Conservation (phyloP, 116 monocot species). For the Iris pallida region DNA sequence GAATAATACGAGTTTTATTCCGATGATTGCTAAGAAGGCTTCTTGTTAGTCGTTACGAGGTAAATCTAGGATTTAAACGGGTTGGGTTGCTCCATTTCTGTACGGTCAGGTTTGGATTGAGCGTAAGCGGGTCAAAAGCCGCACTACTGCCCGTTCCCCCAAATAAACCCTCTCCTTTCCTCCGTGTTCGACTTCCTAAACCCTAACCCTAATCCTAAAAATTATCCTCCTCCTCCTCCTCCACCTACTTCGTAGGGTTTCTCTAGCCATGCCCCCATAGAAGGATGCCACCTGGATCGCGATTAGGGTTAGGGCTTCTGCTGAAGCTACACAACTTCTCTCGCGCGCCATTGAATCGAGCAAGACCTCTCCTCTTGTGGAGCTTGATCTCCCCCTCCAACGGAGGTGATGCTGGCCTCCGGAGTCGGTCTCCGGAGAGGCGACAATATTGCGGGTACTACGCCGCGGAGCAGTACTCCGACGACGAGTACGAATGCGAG, state of each 20-base stretch:
- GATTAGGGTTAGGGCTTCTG: slow-evolving; percentile 28
- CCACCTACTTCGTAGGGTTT: background rate
- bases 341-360: slow-evolving; percentile 4
- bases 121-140: too few relatives aligned
- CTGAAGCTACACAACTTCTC: slow-evolving; percentile 3
- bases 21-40: too few relatives aligned
- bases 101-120: too few relatives aligned
- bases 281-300: slow-evolving; percentile 37
- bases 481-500: slow-evolving; percentile 96
- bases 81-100: too few relatives aligned
- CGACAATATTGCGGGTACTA: slow-evolving; percentile 40
- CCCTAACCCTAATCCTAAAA: slow-evolving; percentile 5
- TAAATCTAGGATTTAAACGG: too few relatives aligned
- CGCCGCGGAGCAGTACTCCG: slow-evolving; percentile 92
- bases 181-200: background rate
- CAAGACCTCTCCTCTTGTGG: slow-evolving; percentile 11
- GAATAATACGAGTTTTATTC: too few relatives aligned
- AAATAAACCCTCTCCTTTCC: too few relatives aligned
- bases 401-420: slow-evolving; percentile 3
- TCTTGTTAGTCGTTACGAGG: too few relatives aligned
- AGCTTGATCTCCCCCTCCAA: slow-evolving; percentile 12
- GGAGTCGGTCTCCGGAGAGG: background rate
- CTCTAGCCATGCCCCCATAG: slow-evolving; percentile 22
- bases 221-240: background rate
- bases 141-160: too few relatives aligned